Evolutionary conservation across 2,329 filamentous ascomycete genomes (phyloP).

Genomic region (Mollisiaceae sp.): DNA sequence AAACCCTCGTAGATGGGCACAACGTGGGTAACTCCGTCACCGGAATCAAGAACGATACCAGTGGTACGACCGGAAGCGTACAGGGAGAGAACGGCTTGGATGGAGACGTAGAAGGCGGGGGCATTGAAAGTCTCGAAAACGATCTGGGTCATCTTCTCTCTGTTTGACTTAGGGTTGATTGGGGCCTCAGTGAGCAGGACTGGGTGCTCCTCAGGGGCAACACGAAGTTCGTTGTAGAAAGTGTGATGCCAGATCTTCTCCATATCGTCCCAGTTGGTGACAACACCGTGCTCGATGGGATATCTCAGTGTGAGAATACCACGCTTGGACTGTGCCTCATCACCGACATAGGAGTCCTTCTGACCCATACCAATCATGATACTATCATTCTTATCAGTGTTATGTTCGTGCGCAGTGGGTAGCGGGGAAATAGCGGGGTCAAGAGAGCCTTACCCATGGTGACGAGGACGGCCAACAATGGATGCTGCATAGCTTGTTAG

Average conservation of each 20-base stretch:
- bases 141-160: conserved; percentile 99
- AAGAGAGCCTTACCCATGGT: conserved; percentile 86
- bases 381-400: conserved; percentile 56
- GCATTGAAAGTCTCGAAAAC: conserved; percentile 99
- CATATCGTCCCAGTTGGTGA: conserved; percentile 99
- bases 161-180: conserved; percentile 99
- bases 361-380: conserved; percentile 99
- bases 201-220: conserved; percentile 99
- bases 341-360: conserved; percentile 99
- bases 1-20: conserved; percentile 99
- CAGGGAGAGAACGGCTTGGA: conserved; percentile 98
- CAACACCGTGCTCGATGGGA: conserved; percentile 99
- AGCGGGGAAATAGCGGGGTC: conserved; percentile 34
- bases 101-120: conserved; percentile 99
- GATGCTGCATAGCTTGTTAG: conserved; percentile 68
- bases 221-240: conserved; percentile 99
- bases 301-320: conserved; percentile 99
- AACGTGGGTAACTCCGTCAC: conserved; percentile 99
- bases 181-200: conserved; percentile 98
- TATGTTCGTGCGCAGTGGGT: conserved; percentile 30
- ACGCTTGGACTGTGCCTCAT: conserved; percentile 99
- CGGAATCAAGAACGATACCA: conserved; percentile 99
- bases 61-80: conserved; percentile 99
- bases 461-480: conserved; percentile 99
- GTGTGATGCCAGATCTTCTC: conserved; percentile 99